Percentiles rank a stretch among this genome's conserved stretches.
These are phyloP conservation scores for Trypanosoma congolense DNA, from an alignment of 208 protist genomes.

Conservation along the genomic window DNA sequence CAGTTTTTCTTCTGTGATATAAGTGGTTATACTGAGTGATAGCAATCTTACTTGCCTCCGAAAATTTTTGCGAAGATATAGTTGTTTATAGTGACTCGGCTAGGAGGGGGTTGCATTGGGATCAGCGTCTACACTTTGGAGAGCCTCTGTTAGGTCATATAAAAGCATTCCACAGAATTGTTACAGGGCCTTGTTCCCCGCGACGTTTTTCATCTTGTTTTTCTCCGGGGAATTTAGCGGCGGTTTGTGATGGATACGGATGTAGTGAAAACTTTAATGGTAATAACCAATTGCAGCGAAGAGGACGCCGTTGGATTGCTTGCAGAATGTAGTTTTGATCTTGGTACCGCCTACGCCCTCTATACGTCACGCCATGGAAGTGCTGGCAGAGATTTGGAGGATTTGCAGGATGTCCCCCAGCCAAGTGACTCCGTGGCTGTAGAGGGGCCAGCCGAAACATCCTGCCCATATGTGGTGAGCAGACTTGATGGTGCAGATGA, in stretches of 20 bases:
- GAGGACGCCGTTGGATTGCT: constrained; percentile 65
- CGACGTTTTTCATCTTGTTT: no score
- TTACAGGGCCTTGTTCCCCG: no score
- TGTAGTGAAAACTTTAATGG: constrained; percentile 62
- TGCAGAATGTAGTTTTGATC: constrained; percentile 49
- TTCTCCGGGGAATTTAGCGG: not conserved
- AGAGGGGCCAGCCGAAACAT: constrained; percentile 22
- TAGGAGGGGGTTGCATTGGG: no score
- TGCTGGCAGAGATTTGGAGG: not conserved
- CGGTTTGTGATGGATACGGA: constrained; percentile 35
- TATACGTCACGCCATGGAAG: constrained; percentile 24
- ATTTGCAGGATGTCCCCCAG: not conserved
- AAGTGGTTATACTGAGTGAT: no score
- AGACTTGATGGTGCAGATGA: constrained; percentile 20
- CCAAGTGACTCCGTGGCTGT: not conserved
- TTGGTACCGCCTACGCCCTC: constrained; percentile 28
- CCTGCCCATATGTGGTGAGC: constrained; percentile 19
- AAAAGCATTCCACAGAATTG: no score
- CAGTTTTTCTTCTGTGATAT: no score
- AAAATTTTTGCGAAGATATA: no score
- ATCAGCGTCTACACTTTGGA: no score
- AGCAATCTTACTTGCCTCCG: no score
- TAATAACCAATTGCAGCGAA: constrained; percentile 45
- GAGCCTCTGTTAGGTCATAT: no score
- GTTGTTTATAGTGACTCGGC: no score